These are phyloP conservation scores for Phylloporus rhodoxanthus DNA, from an alignment of 768 basidiomycete species.

Conservation along the genomic window DNA sequence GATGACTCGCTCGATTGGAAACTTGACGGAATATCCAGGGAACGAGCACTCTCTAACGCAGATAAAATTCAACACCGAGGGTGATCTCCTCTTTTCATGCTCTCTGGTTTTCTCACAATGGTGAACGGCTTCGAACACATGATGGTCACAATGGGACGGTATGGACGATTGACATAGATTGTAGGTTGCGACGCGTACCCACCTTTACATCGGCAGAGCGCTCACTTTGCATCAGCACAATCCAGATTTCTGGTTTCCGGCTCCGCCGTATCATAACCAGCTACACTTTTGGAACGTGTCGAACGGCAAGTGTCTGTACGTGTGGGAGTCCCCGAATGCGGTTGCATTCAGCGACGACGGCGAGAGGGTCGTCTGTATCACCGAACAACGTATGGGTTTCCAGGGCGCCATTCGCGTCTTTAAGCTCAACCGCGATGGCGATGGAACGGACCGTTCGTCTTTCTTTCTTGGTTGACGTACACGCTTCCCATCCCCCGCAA, in stretches of 20 bases:
- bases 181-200: constrained; percentile 43
- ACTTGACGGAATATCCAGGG: constrained; percentile 43
- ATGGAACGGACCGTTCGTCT: constrained; percentile 73
- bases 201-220: background rate
- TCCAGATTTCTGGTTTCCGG: constrained; percentile 86
- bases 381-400: constrained; percentile 94
- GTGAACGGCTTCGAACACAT: constrained; percentile 94
- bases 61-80: constrained; percentile 95
- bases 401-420: constrained; percentile 91
- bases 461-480: background rate
- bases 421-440: constrained; percentile 74
- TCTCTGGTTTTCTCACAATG: constrained; percentile 98
- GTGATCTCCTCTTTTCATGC: constrained; percentile 91
- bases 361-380: constrained; percentile 81
- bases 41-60: constrained; percentile 97
- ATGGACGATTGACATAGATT: constrained; percentile 95
- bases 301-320: constrained; percentile 87
- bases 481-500: background rate
- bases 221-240: constrained; percentile 46
- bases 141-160: constrained; percentile 93
- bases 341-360: constrained; percentile 88
- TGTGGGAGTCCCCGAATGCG: constrained; percentile 98
- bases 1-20: constrained; percentile 2
- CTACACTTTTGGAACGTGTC: constrained; percentile 86
- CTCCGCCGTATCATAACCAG: constrained; percentile 89